Evolutionary conservation across 768 basidiomycete species (phyloP).

Genomic region (Tricholoma saponaceum): DNA sequence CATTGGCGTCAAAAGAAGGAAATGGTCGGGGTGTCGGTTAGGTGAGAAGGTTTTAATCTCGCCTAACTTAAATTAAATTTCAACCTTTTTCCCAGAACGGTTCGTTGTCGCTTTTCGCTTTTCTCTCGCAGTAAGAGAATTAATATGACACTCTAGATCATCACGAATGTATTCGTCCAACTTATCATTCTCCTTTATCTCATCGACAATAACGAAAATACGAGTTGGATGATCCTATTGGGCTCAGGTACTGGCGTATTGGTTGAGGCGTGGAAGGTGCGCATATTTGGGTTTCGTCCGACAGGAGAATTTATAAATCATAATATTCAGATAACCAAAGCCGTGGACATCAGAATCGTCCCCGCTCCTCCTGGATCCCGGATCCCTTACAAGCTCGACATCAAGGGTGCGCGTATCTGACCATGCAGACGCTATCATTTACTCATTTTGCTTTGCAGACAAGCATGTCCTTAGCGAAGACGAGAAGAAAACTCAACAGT

Average conservation of each 20-base stretch:
- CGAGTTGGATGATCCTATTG: constrained; percentile 96
- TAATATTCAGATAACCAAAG: constrained; percentile 68
- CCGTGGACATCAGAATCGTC: constrained; percentile 79
- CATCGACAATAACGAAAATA: constrained; percentile 92
- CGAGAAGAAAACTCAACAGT: constrained; percentile 98
- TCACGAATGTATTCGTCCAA: constrained; percentile 95
- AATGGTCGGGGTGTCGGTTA: constrained; percentile 90
- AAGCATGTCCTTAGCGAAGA: constrained; percentile 96
- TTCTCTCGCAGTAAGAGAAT: background rate
- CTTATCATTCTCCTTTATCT: constrained; percentile 87
- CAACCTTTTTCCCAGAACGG: constrained; percentile 42
- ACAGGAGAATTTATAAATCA: constrained; percentile 4
- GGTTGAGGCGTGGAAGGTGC: constrained; percentile 93
- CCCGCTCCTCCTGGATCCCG: constrained; percentile 56
- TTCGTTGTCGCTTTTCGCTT: constrained; percentile 26
- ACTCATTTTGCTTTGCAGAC: constrained; percentile 42
- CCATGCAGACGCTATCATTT: constrained; percentile 10
- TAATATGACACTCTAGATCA: constrained; percentile 39
- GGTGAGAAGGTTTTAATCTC: constrained; percentile 40
- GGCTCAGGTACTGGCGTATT: constrained; percentile 78
- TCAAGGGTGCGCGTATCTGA: constrained; percentile 58
- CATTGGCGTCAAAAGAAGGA: constrained; percentile 96
- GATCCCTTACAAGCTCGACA: constrained; percentile 75
- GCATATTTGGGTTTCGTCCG: constrained; percentile 11
- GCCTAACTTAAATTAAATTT: background rate